Conservation (phyloP, 176 grass and related monocot species). For the Oryza meyeriana region DNA sequence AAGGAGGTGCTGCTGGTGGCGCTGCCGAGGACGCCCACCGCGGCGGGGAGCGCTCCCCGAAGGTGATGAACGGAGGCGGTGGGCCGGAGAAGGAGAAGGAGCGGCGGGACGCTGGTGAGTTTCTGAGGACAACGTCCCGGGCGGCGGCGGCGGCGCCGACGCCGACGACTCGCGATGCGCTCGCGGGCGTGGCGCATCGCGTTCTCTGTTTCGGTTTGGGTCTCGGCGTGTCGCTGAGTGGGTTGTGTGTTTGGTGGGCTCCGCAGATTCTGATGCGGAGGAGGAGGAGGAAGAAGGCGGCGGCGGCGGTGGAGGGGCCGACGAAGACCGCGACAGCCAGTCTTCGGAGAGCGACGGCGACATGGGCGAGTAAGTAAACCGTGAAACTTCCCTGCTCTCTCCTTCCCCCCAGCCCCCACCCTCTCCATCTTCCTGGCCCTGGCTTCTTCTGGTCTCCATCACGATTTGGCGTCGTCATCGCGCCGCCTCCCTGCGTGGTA, state of each 20-base stretch:
- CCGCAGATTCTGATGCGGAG: slow-evolving; percentile 55
- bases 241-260: slow-evolving; percentile 9
- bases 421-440: slow-evolving; percentile 11
- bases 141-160: background rate
- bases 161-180: slow-evolving; percentile 19
- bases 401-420: background rate
- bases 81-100: background rate
- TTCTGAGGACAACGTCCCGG: background rate
- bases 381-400: background rate
- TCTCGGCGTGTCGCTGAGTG: slow-evolving; percentile 21
- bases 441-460: slow-evolving; percentile 13
- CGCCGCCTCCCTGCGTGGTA: slow-evolving; percentile 16
- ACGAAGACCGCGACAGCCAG: slow-evolving; percentile 36
- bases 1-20: background rate
- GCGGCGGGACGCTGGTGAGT: slow-evolving; percentile 29
- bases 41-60: background rate
- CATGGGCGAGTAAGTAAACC: slow-evolving; percentile 44
- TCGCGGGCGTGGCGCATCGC: slow-evolving; percentile 25
- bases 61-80: slow-evolving; percentile 17
- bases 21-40: background rate
- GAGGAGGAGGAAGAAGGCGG: slow-evolving; percentile 25
- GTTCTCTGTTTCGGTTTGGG: background rate
- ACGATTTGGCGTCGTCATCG: slow-evolving; percentile 33
- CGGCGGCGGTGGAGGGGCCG: slow-evolving; percentile 1
- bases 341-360: slow-evolving; percentile 44